Base-by-base conservation (phyloP, 2,329 filamentous ascomycete genomes). In the Fusarium sp. region DNA sequence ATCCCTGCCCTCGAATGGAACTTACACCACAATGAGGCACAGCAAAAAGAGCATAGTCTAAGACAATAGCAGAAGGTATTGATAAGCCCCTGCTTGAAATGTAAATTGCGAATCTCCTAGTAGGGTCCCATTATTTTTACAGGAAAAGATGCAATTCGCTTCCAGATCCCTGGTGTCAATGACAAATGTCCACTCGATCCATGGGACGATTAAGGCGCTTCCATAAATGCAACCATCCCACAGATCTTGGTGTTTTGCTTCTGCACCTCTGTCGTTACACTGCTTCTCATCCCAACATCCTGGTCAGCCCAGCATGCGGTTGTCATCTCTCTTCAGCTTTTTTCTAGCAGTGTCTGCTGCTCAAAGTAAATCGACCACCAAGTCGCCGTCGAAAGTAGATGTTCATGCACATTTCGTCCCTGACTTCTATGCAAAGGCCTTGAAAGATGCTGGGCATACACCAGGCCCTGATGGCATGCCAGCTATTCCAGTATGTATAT, bases 401-500 rank as follows among this genome's bases (percentile, higher is more conserved):
- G 61, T 63, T 6, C 61, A 64, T 2, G 15, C 61, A 1, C 61
- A 63, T 6, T 49, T 63, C 6, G 60, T 63, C 11, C 50, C 60
- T 0, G 58, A 57, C 8, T 63, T 63, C n/a, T 63, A 57, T 15
- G 21, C 43, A 0, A 51, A 63, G 2, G 60, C 58, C 1, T 11
- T 63, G 24, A 63, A 14, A 13, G 60, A 63, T 15, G 60, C 60
- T 21, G 60, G 58, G 0, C 36, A 63, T 17, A 38, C 47, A 7
- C 60, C 60, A 3, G 60, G 58, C 0, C 60, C 60, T 0, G 60
- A 63, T 14, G 58, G 60, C 2, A 63, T 63, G 60, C 60, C 60
- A 5, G 44, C 10, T 6, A 63, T 43, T 44, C 60, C 60, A 0
- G 60, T 63, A 1, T 34, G 50, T 40, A 4, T 3, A 7, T 4